Percentiles rank a stretch among this genome's conserved stretches.
Evolutionary conservation across 306 rosid species (phyloP).

Genomic region (Aeschynomene evenia): DNA sequence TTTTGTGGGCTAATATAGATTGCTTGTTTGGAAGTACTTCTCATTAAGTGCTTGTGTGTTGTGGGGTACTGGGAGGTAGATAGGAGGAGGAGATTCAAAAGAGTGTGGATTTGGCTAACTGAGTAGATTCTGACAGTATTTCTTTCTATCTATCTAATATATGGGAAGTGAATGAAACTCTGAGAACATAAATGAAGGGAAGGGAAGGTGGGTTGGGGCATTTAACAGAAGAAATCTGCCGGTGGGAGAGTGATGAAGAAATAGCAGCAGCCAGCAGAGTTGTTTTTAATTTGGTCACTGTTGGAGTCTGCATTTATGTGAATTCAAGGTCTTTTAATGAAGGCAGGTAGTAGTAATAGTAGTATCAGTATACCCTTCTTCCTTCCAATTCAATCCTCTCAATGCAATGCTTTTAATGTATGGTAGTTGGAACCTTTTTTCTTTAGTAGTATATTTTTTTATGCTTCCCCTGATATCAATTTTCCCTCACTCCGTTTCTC

Average conservation of each 20-base stretch:
- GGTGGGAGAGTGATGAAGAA: conserved; percentile 47
- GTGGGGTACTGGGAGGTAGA: conserved; percentile 29
- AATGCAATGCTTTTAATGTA: conserved; percentile 47
- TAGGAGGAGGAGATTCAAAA: conserved; percentile 2
- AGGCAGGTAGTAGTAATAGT: conserved; percentile 83
- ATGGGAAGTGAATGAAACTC: conserved; percentile 37
- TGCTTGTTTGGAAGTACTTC: not conserved
- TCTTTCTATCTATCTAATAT: too few relatives aligned
- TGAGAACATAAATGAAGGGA: conserved; percentile 67
- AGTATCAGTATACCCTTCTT: too few relatives aligned
- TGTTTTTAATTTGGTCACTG: conserved; percentile 58
- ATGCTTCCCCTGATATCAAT: not conserved
- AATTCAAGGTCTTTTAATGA: conserved; percentile 80
- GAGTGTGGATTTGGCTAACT: conserved; percentile 4
- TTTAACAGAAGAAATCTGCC: conserved; percentile 52
- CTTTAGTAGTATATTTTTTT: too few relatives aligned
- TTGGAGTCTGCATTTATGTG: conserved; percentile 82
- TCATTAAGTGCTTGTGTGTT: conserved; percentile 21
- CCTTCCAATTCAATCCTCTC: conserved; percentile 46
- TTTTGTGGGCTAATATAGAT: not conserved
- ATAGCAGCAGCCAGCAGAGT: conserved; percentile 43
- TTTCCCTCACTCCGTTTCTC: not conserved
- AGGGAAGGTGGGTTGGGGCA: conserved; percentile 77
- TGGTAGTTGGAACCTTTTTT: conserved; percentile 40
- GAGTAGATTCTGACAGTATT: conserved; percentile 39